phyloP scores from a whole-genome alignment of 2,329 filamentous ascomycete species.

The Cladophialophora exuberans region DNA sequence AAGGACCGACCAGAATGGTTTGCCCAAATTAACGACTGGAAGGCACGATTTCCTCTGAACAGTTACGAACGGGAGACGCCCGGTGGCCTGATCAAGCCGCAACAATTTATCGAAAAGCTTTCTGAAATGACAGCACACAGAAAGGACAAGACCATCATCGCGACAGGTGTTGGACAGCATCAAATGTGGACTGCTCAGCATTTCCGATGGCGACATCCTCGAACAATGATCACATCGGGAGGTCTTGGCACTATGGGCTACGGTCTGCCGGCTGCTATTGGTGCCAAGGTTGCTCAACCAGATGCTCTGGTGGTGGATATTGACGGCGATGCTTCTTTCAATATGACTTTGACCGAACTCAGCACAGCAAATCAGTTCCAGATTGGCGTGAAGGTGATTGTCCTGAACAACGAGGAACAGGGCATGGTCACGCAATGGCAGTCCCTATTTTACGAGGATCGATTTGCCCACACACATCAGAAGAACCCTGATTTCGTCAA shows the following conservation, averaged over 20 bases:
- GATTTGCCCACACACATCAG: slow-evolving; percentile 90
- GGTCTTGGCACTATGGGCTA: slow-evolving; percentile 96
- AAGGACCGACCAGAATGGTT: slow-evolving; percentile 83
- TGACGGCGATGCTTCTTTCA: slow-evolving; percentile 97
- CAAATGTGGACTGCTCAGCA: slow-evolving; percentile 99
- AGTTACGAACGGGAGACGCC: slow-evolving; percentile 78
- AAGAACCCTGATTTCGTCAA: slow-evolving; percentile 96
- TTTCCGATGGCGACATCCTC: slow-evolving; percentile 89
- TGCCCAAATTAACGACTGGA: slow-evolving; percentile 85
- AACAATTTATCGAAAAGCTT: slow-evolving; percentile 87
- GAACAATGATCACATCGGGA: slow-evolving; percentile 94
- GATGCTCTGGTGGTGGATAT: slow-evolving; percentile 92
- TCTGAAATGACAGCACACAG: slow-evolving; percentile 78
- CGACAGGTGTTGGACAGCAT: slow-evolving; percentile 95
- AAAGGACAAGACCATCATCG: slow-evolving; percentile 83
- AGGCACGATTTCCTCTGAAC: slow-evolving; percentile 82
- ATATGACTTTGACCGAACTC: slow-evolving; percentile 97
- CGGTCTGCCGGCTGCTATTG: slow-evolving; percentile 91
- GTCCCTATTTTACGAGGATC: slow-evolving; percentile 93
- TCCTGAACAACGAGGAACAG: slow-evolving; percentile 96
- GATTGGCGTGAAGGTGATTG: slow-evolving; percentile 92
- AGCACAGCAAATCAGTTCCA: slow-evolving; percentile 93
- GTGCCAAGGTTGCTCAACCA: slow-evolving; percentile 82
- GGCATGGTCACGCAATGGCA: slow-evolving; percentile 99
- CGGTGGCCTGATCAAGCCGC: slow-evolving; percentile 86